Percentiles rank a stretch among this genome's conserved stretches.
Evolutionary conservation across 306 rosid genomes (phyloP).

Genomic region (Castanopsis chinensis): DNA sequence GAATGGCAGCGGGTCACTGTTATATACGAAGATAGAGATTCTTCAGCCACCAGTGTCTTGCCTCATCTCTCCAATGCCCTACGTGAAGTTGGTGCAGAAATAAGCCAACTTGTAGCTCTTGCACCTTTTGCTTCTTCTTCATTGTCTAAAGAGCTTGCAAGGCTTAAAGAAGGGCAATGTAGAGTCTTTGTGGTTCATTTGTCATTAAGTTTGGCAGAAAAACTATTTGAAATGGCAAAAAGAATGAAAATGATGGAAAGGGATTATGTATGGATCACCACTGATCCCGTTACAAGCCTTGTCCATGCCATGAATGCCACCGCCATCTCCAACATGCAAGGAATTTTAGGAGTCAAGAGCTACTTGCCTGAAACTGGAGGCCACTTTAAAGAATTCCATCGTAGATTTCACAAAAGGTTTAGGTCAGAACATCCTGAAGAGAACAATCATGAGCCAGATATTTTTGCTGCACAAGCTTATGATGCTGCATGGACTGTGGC

Average conservation of each 20-base stretch:
- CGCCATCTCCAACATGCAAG: conserved; percentile 41
- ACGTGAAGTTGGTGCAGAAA: conserved; percentile 19
- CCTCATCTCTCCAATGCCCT: conserved; percentile 31
- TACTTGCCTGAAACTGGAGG: conserved; percentile 18
- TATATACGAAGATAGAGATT: conserved; percentile 40
- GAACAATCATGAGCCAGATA: conserved; percentile 40
- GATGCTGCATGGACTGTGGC: conserved; percentile 42
- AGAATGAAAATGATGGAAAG: conserved; percentile 47
- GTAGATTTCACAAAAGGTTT: conserved; percentile 22
- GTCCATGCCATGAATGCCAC: conserved; percentile 46
- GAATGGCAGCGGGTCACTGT: conserved; percentile 35
- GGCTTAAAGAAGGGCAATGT: conserved; percentile 27
- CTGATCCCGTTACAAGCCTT: conserved; percentile 46
- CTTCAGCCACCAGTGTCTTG: conserved; percentile 28
- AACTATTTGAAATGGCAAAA: conserved; percentile 33
- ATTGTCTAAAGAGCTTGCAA: conserved; percentile 32
- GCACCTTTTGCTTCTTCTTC: conserved; percentile 33
- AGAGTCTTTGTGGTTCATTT: conserved; percentile 43
- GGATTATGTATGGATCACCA: conserved; percentile 53
- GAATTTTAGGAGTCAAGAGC: conserved; percentile 45
- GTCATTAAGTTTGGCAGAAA: conserved; percentile 31
- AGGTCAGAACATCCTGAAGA: conserved; percentile 31
- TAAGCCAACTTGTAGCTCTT: conserved; percentile 25
- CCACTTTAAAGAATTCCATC: conserved; percentile 16
- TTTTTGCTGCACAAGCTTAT: conserved; percentile 43